Base-by-base conservation (phyloP, 1,139 yeast genomes). In the Yamadazyma atmosphaerica region DNA sequence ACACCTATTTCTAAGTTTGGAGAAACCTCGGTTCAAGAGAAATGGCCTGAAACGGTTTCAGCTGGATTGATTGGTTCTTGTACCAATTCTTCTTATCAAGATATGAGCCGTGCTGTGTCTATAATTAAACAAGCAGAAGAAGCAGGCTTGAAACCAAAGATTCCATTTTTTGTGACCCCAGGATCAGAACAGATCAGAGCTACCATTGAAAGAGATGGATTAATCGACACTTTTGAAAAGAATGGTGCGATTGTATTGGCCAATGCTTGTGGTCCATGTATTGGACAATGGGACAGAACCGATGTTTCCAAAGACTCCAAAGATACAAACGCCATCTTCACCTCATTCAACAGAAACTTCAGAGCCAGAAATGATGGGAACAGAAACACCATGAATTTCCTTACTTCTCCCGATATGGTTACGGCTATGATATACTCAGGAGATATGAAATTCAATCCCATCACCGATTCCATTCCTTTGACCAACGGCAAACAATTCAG, bases 141-240 rank as follows among this genome's bases (percentile, higher is more conserved):
- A 4, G 89, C 76, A 24, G 98, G 98, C 8, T 75, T 92, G 53
- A 89, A 87, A 70, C 95, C 98, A 48, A 86, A 86, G 71, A 80
- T 86, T 41, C 95, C 95, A 39, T 90, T 87, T 65, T 86, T 86
- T 58, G 96, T 92, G 41, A 88, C 98, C 12, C 98, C 98, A 40
- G 98, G 98, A 51, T 87, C 96, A n/a, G 98, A 92, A 69, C 97
- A 89, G 68, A 87, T 92, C 54, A 81, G 98, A 63, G 98, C 98
- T 37, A 92, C 98, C 34, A 84, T 92, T 52, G 96, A 88, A 65
- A 81, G 96, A 63, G 98, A 92, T 60, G 98, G 98, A 13, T 74
- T 86, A 49, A 79, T 86, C 40, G 77, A 83, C 32, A 81, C 85
- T 27, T 88, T 92, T 59, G 83, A 83, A 60, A 75, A 82, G 35